Base-by-base conservation (phyloP, 768 basidiomycete species). In the Leccinum imitatum region DNA sequence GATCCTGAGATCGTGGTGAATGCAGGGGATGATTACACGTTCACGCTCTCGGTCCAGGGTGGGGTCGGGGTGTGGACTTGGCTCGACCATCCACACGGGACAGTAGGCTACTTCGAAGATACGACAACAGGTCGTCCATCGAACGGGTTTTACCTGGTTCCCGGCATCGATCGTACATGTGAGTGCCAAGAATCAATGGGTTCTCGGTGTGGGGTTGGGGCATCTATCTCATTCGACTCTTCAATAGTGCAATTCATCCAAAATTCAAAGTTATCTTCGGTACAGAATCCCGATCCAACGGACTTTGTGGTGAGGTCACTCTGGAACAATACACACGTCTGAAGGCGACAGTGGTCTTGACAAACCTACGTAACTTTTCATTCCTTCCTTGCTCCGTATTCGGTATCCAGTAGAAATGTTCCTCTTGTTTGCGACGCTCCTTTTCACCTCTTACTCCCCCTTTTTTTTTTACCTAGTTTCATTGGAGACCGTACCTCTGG, bases 51-150 rank as follows among this genome's bases (percentile, higher is more conserved):
- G 4, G 84, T 82, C 3, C 69, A 70, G 50, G 80, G 81, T 13
- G 84, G 84, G 1, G 84, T 85, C 4, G 83, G 80, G 1, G 73
- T 79, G 1, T 85, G 82, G 80, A 80, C 84, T 5, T 85, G 84
- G 84, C 72, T 86, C 1, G 84, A 85, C 56, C 84, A 85, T 67
- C 84, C 84, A 0, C 70, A 75, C 0, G 82, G 82, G 13, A 85
- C 82, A 0, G 71, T 84, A 1, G 84, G 84, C 9, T 71, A 79
- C 44, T 86, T 86, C 65, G 69, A 79, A 39, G 82, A 84, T 61
- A 68, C 65, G 21, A 54, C 60, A 6, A 83, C 78, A 0, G 75
- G 75, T 1, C 23, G 71, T 4, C 80, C 82, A 0, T 70, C 73
- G 14, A 85, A 85, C 57, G 84, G 81, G 3, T 85, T 83, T 68